Evolutionary conservation across 495 filamentous ascomycete species (phyloP), one percentile per base, ranked within the genome.

Genomic region (Staphylotrichum longicolle): DNA sequence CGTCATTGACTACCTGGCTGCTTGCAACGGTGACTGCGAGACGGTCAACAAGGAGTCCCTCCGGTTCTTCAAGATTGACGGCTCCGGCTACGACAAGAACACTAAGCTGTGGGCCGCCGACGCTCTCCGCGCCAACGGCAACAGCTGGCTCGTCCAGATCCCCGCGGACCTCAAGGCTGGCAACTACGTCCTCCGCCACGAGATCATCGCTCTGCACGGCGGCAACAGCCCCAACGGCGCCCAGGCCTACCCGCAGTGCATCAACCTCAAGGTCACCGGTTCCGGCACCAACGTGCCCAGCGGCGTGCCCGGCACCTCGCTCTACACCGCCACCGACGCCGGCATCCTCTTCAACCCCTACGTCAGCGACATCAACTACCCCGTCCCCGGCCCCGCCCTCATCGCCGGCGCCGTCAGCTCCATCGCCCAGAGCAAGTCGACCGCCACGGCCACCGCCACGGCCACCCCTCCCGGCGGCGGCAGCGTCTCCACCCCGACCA

Each of bases 201-300:
- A 94, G 74, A 87, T 92, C 68, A 90, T 92, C 60, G 89, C 85
- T n/a, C 83, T 93, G 8, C 88, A 93, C 78, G 78, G 78, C 30
- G 87, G 86, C 15, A 78, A 71, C 33, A 66, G 78, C 14, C 57
- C 65, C 20, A 78, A 86, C 67, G 88, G 88, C 45, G 88, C 89
- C 4, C 90, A 93, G 78, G 86, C 85, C 76, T 93, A 93, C 72
- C 89, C 89, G 15, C 79, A 89, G 66, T 93, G 90, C 75, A 74
- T 91, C 73, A 91, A 91, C 80, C 71, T 93, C 50, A 78, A 86
- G 64, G 77, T 94, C 62, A 86, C 85, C 3, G 87, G 89, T 46
- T 70, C 75, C 51, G 90, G 88, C 39, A 85, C 81, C 54, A 82
- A 77, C 51, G 72, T 68, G 8, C 87, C 87, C 5, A 61, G 74